These are phyloP conservation scores for Moniliella sp. DNA, from an alignment of 1,284 basidiomycete species.

Conservation along the genomic window DNA sequence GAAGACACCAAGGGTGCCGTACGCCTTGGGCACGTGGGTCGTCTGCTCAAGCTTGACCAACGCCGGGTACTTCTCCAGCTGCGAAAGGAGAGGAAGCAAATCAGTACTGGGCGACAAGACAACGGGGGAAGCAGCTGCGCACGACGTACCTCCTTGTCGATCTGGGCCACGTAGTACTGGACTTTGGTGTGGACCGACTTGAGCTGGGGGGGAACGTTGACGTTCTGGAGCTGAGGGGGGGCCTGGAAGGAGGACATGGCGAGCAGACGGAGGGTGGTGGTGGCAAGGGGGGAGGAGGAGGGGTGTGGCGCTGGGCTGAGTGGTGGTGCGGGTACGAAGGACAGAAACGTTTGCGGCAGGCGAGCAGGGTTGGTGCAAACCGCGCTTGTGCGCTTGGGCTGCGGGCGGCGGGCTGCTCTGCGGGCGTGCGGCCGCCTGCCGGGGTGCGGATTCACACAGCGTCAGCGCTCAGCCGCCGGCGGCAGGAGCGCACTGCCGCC, in stretches of 20 bases:
- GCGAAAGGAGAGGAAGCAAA: conserved; percentile 1
- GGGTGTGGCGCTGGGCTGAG: too few relatives aligned
- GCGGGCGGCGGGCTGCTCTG: too few relatives aligned
- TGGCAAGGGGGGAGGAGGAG: too few relatives aligned
- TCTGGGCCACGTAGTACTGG: conserved; percentile 30
- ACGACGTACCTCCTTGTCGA: conserved; percentile 67
- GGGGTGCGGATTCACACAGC: too few relatives aligned
- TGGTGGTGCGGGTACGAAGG: too few relatives aligned
- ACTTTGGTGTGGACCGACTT: conserved; percentile 28
- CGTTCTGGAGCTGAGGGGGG: background rate
- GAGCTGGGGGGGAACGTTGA: conserved; percentile 21
- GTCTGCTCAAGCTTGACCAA: conserved; percentile 51
- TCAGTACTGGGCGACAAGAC: conserved; percentile 1
- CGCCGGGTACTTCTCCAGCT: conserved; percentile 69
- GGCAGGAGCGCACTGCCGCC: too few relatives aligned
- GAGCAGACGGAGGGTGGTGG: background rate
- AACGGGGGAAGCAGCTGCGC: background rate
- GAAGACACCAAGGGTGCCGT: conserved; percentile 57
- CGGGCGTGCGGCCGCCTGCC: too few relatives aligned
- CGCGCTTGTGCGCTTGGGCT: too few relatives aligned
- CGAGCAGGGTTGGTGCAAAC: too few relatives aligned
- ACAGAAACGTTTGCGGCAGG: too few relatives aligned
- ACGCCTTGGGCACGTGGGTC: conserved; percentile 78
- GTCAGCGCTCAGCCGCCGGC: too few relatives aligned
- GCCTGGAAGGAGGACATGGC: background rate